These are phyloP conservation scores for Fagopyrum esculentum DNA, from an alignment of 148 eudicot genomes.

Conservation along the genomic window DNA sequence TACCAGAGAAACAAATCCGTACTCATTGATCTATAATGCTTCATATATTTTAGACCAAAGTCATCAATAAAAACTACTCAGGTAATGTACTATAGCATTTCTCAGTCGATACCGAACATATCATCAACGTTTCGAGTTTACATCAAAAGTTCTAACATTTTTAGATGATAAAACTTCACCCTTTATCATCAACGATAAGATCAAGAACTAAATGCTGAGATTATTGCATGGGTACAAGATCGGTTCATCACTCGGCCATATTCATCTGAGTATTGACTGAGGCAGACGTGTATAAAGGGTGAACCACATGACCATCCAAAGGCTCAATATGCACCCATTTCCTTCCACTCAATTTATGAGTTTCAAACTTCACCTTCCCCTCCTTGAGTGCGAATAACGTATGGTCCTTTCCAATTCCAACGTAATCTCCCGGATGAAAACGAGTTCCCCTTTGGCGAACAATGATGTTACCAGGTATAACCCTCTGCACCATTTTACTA, in stretches of 20 bases:
- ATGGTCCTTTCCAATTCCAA: constrained; percentile 89
- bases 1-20: too few relatives aligned
- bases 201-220: neutral
- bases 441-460: constrained; percentile 80
- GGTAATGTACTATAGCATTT: neutral
- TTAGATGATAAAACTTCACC: neutral
- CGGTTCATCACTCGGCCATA: constrained; percentile 11
- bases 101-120: too few relatives aligned
- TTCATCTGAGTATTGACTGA: constrained; percentile 18
- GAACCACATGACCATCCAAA: constrained; percentile 71
- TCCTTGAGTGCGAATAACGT: constrained; percentile 77
- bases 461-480: constrained; percentile 79
- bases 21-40: too few relatives aligned
- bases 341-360: constrained; percentile 65
- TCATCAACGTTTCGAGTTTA: neutral
- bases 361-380: constrained; percentile 79
- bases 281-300: constrained; percentile 54
- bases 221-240: neutral
- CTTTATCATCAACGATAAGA: neutral
- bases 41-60: neutral
- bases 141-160: neutral
- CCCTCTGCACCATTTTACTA: constrained; percentile 40
- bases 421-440: constrained; percentile 75
- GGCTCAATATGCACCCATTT: constrained; percentile 92
- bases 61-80: neutral